Evolutionary conservation across 352 stramenopile species (phyloP).

Genomic region (Albugo laibachii): DNA sequence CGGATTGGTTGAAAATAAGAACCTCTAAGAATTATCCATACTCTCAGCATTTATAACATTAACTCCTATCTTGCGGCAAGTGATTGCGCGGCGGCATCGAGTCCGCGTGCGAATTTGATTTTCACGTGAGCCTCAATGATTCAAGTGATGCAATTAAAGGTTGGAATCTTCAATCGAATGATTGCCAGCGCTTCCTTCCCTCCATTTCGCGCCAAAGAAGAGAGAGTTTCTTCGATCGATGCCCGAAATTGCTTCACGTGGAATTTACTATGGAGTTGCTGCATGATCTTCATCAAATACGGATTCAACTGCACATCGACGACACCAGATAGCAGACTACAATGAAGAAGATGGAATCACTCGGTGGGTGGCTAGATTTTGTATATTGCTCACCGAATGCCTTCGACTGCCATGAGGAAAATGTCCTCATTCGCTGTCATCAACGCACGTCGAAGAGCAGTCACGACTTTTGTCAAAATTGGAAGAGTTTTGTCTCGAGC

Average conservation of each 20-base stretch:
- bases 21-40: too few species aligned
- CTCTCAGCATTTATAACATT: too few species aligned
- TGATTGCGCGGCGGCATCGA: too few species aligned
- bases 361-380: not conserved
- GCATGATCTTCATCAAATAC: slow-evolving; percentile 46
- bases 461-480: slow-evolving; percentile 38
- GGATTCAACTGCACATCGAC: slow-evolving; percentile 58
- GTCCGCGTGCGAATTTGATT: too few species aligned
- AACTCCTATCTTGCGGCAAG: too few species aligned
- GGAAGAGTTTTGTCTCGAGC: slow-evolving; percentile 32
- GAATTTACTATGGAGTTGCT: slow-evolving; percentile 61
- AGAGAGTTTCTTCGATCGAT: slow-evolving; percentile 40
- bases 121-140: too few species aligned
- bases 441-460: slow-evolving; percentile 28
- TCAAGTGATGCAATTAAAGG: slow-evolving; percentile 6
- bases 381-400: slow-evolving; percentile 13
- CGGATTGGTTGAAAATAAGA: too few species aligned
- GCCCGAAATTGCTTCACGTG: slow-evolving; percentile 29
- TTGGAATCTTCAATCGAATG: slow-evolving; percentile 61
- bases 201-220: slow-evolving; percentile 42
- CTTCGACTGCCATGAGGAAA: slow-evolving; percentile 45
- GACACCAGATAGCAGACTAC: slow-evolving; percentile 22
- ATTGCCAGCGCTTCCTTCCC: slow-evolving; percentile 52
- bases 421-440: slow-evolving; percentile 54
- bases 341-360: not conserved